Conservation (phyloP, 768 basidiomycete genomes). For the Boletus reticuloceps region DNA sequence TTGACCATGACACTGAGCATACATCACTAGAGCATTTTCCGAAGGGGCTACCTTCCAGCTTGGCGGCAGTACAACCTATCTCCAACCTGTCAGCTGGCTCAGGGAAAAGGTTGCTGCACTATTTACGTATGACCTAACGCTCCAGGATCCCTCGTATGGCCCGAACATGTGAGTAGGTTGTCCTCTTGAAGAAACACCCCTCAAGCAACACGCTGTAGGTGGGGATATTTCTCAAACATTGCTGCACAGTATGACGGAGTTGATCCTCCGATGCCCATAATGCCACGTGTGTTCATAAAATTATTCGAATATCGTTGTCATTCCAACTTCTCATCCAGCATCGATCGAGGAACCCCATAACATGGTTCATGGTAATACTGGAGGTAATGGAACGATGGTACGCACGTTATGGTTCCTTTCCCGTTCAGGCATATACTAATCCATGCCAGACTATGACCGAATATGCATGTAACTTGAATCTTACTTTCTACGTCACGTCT, state of each 20-base stretch:
- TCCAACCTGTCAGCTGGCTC: conserved; percentile 12
- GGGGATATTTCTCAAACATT: conserved; percentile 10
- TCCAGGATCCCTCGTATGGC: conserved; percentile 3
- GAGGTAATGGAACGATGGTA: conserved; percentile 17
- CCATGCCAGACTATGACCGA: conserved; percentile 5
- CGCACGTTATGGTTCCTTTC: neutral
- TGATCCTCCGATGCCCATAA: neutral
- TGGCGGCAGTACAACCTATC: neutral
- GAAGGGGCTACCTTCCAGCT: neutral
- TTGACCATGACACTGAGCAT: neutral
- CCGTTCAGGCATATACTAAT: neutral
- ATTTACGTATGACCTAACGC: conserved; percentile 17
- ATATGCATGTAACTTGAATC: conserved; percentile 14
- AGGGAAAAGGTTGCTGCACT: conserved; percentile 13
- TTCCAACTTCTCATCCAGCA: conserved; percentile 4
- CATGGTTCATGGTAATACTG: conserved; percentile 11
- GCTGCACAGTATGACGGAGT: neutral
- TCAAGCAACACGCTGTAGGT: neutral
- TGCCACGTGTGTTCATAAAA: neutral
- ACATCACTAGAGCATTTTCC: neutral
- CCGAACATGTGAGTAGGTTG: conserved; percentile 9
- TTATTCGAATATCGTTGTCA: neutral
- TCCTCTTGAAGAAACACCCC: neutral
- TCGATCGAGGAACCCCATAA: conserved; percentile 18
- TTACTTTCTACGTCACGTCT: neutral